phyloP scores from a whole-genome alignment of 805 yeast genomes.

The Saccharomycopsis sp. region DNA sequence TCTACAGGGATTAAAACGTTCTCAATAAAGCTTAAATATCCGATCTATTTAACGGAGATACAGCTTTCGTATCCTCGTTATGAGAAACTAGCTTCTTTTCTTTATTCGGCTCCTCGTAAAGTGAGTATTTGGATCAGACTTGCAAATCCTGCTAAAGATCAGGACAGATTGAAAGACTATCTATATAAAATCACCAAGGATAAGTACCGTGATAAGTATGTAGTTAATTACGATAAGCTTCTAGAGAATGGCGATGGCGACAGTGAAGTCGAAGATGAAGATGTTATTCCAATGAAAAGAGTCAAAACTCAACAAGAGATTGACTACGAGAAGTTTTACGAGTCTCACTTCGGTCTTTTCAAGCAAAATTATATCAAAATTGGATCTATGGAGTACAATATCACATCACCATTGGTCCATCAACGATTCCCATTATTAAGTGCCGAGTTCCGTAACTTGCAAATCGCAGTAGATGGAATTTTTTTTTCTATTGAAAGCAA shows the following conservation, averaged over 20 bases:
- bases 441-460: conserved; percentile 14
- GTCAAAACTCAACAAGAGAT: conserved; percentile 13
- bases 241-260: conserved; percentile 6
- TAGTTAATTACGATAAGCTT: conserved; percentile 13
- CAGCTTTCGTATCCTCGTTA: conserved; percentile 33
- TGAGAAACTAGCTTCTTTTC: conserved; percentile 31
- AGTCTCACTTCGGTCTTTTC: conserved; percentile 14
- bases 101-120: conserved; percentile 35
- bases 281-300: conserved; percentile 16
- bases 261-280: conserved; percentile 1
- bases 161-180: conserved; percentile 1
- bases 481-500: conserved; percentile 21
- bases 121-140: conserved; percentile 30
- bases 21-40: conserved; percentile 34
- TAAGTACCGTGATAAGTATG: conserved; percentile 9
- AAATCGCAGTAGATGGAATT: conserved; percentile 8
- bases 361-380: conserved; percentile 15
- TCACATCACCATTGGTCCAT: conserved; percentile 1
- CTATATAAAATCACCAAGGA: conserved; percentile 9
- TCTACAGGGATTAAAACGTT: conserved; percentile 20
- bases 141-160: conserved; percentile 19
- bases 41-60: conserved; percentile 32
- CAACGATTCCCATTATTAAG: conserved; percentile 12
- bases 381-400: conserved; percentile 18
- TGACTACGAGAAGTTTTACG: conserved; percentile 20